Percentiles rank a stretch among this genome's conserved stretches.
Conservation (phyloP, 2,329 filamentous ascomycete genomes). For the Cryphonectria carpinicola region DNA sequence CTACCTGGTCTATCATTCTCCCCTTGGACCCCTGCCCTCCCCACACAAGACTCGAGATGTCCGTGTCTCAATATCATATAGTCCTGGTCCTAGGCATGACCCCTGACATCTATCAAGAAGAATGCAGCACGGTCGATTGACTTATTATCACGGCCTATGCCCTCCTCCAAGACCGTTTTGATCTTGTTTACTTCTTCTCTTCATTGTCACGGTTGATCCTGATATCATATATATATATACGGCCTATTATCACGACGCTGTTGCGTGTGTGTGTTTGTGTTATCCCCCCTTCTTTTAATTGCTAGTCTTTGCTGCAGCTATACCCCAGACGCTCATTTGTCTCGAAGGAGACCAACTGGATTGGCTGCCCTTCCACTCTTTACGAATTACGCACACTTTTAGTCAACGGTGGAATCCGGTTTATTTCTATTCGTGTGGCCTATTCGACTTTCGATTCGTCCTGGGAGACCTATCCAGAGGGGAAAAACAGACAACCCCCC, state of each 20-base stretch:
- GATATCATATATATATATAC: conserved; percentile 23
- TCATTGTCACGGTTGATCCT: conserved; percentile 32
- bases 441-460: conserved; percentile 22
- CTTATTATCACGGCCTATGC: conserved; percentile 33
- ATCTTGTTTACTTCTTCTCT: conserved; percentile 36
- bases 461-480: not conserved
- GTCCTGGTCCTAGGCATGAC: conserved; percentile 31
- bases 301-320: conserved; percentile 43
- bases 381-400: conserved; percentile 39
- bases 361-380: conserved; percentile 64
- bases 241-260: conserved; percentile 32
- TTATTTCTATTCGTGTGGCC: conserved; percentile 35
- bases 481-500: not conserved
- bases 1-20: conserved; percentile 37
- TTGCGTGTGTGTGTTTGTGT: conserved; percentile 37
- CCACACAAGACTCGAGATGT: conserved; percentile 40
- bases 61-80: conserved; percentile 40
- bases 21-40: conserved; percentile 37
- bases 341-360: conserved; percentile 52
- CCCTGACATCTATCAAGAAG: conserved; percentile 28
- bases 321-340: conserved; percentile 46
- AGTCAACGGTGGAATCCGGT: conserved; percentile 43
- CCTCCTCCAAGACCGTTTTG: conserved; percentile 31
- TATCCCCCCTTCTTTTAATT: conserved; percentile 35
- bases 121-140: conserved; percentile 9